A percentile compares a stretch with the other conserved stretches of the same genome.
Evolutionary conservation across 208 protist species (phyloP).

Genomic region (Phytomonas serpens): DNA sequence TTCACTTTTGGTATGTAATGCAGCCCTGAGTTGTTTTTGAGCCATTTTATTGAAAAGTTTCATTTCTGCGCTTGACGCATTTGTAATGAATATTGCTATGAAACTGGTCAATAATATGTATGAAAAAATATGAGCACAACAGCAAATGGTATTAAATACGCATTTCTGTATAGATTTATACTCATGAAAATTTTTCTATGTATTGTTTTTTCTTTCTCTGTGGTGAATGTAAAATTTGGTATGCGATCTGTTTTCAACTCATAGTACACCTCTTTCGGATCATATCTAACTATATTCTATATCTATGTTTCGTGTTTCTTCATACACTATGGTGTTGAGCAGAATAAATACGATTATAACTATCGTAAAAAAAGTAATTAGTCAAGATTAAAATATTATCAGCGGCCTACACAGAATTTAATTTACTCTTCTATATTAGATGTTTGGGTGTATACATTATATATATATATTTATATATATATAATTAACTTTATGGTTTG

Average conservation of each 20-base stretch:
- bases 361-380: neutral
- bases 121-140: neutral
- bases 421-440: slow-evolving; percentile 1
- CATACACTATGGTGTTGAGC: neutral
- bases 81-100: neutral
- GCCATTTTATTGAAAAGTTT: neutral
- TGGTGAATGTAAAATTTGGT: neutral
- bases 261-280: neutral
- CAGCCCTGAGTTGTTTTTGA: neutral
- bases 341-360: neutral
- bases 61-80: neutral
- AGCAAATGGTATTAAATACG: neutral
- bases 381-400: neutral
- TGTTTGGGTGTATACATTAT: slow-evolving; percentile 7
- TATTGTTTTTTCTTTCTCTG: neutral
- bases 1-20: neutral
- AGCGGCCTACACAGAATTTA: neutral
- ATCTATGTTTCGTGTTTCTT: neutral
- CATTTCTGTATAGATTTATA: slow-evolving; percentile 8
- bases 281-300: neutral
- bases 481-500: slow-evolving; percentile 9
- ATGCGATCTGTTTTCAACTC: neutral
- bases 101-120: too few relatives aligned
- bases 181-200: neutral
- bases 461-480: slow-evolving; percentile 13